Conservation (phyloP, 768 basidiomycete genomes). For the Neoboletus subvelutipes region DNA sequence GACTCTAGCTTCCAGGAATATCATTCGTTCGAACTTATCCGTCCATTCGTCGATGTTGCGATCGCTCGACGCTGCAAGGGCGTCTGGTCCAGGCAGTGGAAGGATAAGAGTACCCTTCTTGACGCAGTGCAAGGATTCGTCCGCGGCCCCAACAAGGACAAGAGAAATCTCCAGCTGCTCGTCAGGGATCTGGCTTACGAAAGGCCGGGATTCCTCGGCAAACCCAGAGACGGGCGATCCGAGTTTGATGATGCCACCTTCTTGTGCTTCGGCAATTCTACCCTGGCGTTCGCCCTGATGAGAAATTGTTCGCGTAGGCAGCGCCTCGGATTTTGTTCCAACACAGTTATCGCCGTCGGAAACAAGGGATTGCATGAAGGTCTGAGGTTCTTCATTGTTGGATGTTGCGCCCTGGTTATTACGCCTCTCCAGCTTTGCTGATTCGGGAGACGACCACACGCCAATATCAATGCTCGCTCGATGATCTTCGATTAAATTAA, state of each 20-base stretch:
- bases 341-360: background rate
- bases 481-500: conserved; percentile 4
- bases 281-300: background rate
- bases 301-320: background rate
- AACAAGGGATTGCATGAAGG: background rate
- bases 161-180: background rate
- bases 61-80: background rate
- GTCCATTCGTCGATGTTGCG: background rate
- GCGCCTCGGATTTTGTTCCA: background rate
- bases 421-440: background rate
- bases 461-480: background rate
- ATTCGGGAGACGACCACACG: background rate
- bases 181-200: background rate
- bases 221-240: background rate
- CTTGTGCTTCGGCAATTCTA: background rate
- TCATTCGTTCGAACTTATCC: background rate
- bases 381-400: background rate
- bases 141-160: background rate
- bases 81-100: background rate
- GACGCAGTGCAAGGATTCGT: background rate
- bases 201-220: background rate
- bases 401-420: background rate
- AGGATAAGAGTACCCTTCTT: background rate
- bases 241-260: background rate
- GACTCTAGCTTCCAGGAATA: background rate